Conservation (phyloP, 176 grass and related monocot genomes). For the Musa troglodytarum region DNA sequence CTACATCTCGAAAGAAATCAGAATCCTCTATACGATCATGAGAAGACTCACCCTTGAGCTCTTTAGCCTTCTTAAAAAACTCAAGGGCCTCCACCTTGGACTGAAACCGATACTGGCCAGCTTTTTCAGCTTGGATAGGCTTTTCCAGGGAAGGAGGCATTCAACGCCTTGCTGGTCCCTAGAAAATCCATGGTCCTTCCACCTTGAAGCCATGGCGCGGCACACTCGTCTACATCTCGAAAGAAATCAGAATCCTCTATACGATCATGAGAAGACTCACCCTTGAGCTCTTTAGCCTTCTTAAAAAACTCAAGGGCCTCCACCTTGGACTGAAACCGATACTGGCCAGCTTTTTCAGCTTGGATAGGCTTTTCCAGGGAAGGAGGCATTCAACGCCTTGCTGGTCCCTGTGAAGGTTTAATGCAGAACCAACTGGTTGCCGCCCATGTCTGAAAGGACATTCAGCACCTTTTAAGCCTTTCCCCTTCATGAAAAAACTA, state of each 20-base stretch:
- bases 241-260: conserved; percentile 17
- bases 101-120: neutral
- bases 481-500: conserved; percentile 53
- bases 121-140: no score
- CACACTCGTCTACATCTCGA: conserved; percentile 18
- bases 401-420: conserved; percentile 13
- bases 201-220: neutral
- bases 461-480: conserved; percentile 44
- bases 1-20: conserved; percentile 30
- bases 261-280: conserved; percentile 27
- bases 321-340: conserved; percentile 5
- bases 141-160: neutral
- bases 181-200: conserved; percentile 1
- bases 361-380: no score
- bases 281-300: conserved; percentile 37
- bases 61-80: conserved; percentile 28
- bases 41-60: conserved; percentile 41
- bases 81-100: conserved; percentile 18
- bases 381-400: conserved; percentile 29
- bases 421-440: conserved; percentile 21
- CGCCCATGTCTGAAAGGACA: conserved; percentile 48
- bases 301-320: conserved; percentile 22
- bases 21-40: neutral
- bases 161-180: conserved; percentile 26
- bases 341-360: no score